phyloP scores from a whole-genome alignment of 441 rosid species.

The Populus hybrid region DNA sequence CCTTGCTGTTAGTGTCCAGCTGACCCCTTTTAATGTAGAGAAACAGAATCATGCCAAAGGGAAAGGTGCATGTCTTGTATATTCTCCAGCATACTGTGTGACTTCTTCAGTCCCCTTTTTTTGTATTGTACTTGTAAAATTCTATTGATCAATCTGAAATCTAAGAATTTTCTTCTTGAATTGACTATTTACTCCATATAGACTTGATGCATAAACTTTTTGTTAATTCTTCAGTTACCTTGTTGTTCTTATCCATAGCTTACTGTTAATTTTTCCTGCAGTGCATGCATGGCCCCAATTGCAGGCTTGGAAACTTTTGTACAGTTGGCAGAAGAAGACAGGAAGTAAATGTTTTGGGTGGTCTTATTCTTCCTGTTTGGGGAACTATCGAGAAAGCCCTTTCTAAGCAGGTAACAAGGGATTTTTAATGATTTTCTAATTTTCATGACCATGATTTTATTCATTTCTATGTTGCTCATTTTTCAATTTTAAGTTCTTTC shows the following conservation, averaged over 20 bases:
- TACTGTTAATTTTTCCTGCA: constrained; percentile 34
- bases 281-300: constrained; percentile 99
- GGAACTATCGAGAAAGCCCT: constrained; percentile 97
- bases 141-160: background rate
- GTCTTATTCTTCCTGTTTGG: constrained; percentile 98
- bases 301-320: constrained; percentile 86
- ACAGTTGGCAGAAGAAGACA: constrained; percentile 93
- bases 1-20: background rate
- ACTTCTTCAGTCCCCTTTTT: background rate
- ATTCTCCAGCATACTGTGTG: background rate
- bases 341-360: constrained; percentile 95
- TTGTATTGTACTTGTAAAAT: background rate
- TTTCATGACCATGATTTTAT: background rate
- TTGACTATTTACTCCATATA: background rate
- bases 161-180: background rate
- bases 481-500: too few species aligned
- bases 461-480: too few species aligned
- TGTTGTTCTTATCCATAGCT: constrained; percentile 4
- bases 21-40: background rate
- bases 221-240: constrained; percentile 1
- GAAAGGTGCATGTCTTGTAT: background rate
- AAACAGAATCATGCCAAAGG: background rate
- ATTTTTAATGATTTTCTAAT: background rate
- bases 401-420: constrained; percentile 72
- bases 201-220: background rate